These are phyloP conservation scores for Spencermartinsiella ligniputridi DNA, from an alignment of 1,139 yeast species.

Conservation along the genomic window DNA sequence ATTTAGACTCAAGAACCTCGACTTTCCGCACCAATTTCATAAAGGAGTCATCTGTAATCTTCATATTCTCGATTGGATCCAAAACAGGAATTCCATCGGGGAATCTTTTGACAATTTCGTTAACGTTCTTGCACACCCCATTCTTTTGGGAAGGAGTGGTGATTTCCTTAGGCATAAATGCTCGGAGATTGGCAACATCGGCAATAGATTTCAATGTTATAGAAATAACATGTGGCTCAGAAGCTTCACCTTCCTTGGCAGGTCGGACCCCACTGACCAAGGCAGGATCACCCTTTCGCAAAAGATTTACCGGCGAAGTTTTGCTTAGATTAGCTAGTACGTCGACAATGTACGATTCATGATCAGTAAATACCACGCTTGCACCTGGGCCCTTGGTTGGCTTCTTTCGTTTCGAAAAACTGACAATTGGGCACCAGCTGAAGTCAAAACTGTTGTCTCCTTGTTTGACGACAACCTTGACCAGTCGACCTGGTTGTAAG, in stretches of 20 bases:
- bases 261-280: conserved; percentile 90
- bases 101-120: conserved; percentile 74
- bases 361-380: conserved; percentile 53
- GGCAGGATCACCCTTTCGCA: conserved; percentile 52
- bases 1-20: conserved; percentile 72
- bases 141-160: conserved; percentile 66
- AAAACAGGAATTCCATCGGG: conserved; percentile 85
- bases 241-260: conserved; percentile 61
- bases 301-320: conserved; percentile 50
- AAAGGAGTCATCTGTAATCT: conserved; percentile 78
- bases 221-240: conserved; percentile 76
- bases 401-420: conserved; percentile 59
- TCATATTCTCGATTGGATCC: conserved; percentile 91
- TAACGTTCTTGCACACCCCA: conserved; percentile 70
- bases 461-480: conserved; percentile 53
- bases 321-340: conserved; percentile 64
- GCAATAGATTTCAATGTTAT: conserved; percentile 74
- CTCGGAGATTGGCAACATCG: conserved; percentile 71
- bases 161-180: conserved; percentile 76
- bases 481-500: conserved; percentile 82
- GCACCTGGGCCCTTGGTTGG: conserved; percentile 15
- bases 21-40: conserved; percentile 64
- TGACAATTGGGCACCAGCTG: conserved; percentile 93
- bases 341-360: conserved; percentile 82
- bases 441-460: conserved; percentile 46